A percentile compares a stretch with the other conserved stretches of the same genome.
These are phyloP conservation scores for Saksenaea oblongispora DNA, from an alignment of 371 early-diverging fungal genomes.

Conservation along the genomic window DNA sequence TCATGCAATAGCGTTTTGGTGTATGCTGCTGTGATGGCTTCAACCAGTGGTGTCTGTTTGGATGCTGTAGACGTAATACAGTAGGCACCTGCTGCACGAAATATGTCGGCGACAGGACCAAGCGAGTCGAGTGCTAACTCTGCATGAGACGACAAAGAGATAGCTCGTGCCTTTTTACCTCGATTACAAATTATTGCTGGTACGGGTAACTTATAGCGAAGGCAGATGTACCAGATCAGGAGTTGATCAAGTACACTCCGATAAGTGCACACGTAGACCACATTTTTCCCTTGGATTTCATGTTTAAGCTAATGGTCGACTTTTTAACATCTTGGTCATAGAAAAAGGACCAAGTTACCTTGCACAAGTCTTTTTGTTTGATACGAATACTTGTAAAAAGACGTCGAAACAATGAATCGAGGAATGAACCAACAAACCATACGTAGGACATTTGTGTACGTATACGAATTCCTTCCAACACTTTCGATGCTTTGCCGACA, in stretches of 20 bases:
- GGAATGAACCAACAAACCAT: conserved; percentile 51
- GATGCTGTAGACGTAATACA: conserved; percentile 42
- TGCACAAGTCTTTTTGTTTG: conserved; percentile 25
- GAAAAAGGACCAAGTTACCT: conserved; percentile 5
- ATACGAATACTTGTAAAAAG: conserved; percentile 41
- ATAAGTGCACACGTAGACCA: conserved; percentile 49
- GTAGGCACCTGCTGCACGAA: conserved; percentile 49
- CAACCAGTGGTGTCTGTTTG: conserved; percentile 41
- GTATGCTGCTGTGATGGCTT: conserved; percentile 47
- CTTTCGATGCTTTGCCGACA: conserved; percentile 45
- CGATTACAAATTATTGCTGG: conserved; percentile 54
- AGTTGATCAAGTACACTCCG: conserved; percentile 49
- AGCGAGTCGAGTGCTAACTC: conserved; percentile 34
- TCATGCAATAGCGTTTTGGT: conserved; percentile 43
- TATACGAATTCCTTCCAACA: conserved; percentile 46
- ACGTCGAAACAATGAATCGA: conserved; percentile 40
- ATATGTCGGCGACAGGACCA: conserved; percentile 50
- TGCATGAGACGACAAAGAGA: background rate
- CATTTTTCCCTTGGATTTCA: conserved; percentile 44
- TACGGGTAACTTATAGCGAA: conserved; percentile 48
- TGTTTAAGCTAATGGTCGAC: conserved; percentile 21
- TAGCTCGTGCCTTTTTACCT: conserved; percentile 16
- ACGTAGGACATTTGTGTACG: conserved; percentile 50
- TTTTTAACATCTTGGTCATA: background rate
- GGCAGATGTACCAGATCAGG: conserved; percentile 47